These are phyloP conservation scores for Penicillium sumatraense DNA, from an alignment of 2,329 filamentous ascomycete species.

Conservation along the genomic window DNA sequence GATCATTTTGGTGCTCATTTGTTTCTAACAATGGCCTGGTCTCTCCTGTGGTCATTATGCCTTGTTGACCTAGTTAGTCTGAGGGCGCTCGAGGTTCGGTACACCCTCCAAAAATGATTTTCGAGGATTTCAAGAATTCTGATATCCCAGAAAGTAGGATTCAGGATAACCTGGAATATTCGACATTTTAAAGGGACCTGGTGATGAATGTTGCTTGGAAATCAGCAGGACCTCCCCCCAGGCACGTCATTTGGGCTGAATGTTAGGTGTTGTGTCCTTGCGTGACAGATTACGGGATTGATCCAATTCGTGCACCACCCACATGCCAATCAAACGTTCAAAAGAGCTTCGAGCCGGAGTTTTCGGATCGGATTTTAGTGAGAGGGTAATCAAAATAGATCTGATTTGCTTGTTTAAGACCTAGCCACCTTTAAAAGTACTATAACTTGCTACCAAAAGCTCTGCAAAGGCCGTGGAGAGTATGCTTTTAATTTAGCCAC, in stretches of 20 bases:
- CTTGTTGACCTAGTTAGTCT: slow-evolving; percentile 55
- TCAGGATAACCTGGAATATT: background rate
- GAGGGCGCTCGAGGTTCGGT: background rate
- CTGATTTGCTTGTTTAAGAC: background rate
- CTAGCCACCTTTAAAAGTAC: too few relatives aligned
- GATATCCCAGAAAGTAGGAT: background rate
- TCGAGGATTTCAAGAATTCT: background rate
- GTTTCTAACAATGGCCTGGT: slow-evolving; percentile 17
- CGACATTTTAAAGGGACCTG: slow-evolving; percentile 2
- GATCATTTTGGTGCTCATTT: background rate
- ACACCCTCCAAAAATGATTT: background rate
- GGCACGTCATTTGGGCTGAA: slow-evolving; percentile 35
- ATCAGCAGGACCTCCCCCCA: slow-evolving; percentile 15
- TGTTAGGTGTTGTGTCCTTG: slow-evolving; percentile 29
- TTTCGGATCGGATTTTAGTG: background rate
- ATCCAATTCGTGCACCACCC: background rate
- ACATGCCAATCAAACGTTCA: background rate
- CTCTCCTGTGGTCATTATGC: slow-evolving; percentile 12
- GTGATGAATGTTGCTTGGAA: slow-evolving; percentile 21
- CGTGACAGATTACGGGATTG: slow-evolving; percentile 7
- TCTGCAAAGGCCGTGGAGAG: too few relatives aligned
- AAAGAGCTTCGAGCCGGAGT: background rate
- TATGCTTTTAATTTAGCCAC: too few relatives aligned
- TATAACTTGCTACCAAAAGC: too few relatives aligned
- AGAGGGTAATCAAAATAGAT: background rate